Base-by-base conservation (phyloP, 441 rosid species). In the Sinapis alba region DNA sequence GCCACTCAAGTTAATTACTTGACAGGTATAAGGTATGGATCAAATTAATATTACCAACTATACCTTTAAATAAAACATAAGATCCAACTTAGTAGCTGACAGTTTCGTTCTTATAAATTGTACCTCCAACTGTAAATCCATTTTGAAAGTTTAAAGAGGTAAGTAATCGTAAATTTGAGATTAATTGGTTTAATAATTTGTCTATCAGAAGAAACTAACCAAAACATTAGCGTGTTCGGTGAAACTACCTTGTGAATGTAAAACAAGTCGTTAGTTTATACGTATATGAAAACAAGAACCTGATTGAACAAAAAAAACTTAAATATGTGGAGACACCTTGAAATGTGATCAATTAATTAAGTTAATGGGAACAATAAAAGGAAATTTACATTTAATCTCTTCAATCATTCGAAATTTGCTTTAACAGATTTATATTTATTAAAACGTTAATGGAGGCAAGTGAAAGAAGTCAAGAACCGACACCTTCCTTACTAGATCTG, bases 71-170 rank as follows among this genome's bases (percentile, higher is more conserved):
- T 8, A 2, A 13, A 60, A 75, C 45, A 60, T 58, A 58, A 58
- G 76, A 71, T 71, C 76, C 80, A 47, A 23, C 66, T 71, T 30
- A 77, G 56, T 58, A 58, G 76, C 80, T 71, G 80, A 71, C 80
- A 71, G 7, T 64, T 34, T 3, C 32, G 45, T 41, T 69, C 61
- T 26, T 54, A 54, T 38, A 36, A 61, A 34, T 2, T 53, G 15
- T 24, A 50, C 36, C 27, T 34, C 24, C 43, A 24, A n/a, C 6
- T 36, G 11, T 57, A 13, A 57, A 57, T 57, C 11, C 5, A 53
- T 26, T 57, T 13, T 24, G 62, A 53, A 53, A 53, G 58, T 19
- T 53, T 20, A 47, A 45, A 13, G 7, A 28, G 23, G n/a, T 21
- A 68, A 9, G 30, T 58, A 57, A 41, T 41, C 20, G 32, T 20